Evolutionary conservation across 768 basidiomycete genomes (phyloP), one percentile per base, ranked within the genome.

Genomic region (Podaxis sp.): DNA sequence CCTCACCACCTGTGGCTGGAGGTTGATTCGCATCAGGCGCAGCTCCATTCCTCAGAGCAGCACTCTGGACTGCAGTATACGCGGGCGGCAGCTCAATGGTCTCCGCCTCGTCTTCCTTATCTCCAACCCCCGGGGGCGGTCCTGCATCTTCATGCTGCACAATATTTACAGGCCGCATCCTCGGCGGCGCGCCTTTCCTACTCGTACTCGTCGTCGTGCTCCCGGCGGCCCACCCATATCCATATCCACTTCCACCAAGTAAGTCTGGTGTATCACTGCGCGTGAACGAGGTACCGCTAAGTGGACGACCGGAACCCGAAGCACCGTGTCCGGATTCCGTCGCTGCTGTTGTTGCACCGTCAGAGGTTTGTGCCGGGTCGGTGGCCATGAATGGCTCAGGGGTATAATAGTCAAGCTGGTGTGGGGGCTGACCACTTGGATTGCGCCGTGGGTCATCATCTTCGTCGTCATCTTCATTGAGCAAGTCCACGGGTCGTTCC

Each of bases 121-220:
- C 73, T 59, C 66, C 64, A 15, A 61, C 46, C 3, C 70, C 63
- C 39, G 72, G 73, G 61, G 80, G 82, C 4, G 86, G 82, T 1
- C 92, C 92, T 0, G 89, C 92, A 70, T 94, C 92, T 66, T 93
- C 90, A 68, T 94, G 92, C 74, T 93, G 92, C 51, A 93, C 82
- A 68, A 92, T 84, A 69, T 93, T 93, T 38, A 94, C 85, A 0
- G 90, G 81, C 52, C 91, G 78, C 76, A 92, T 76, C 42, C 87
- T 78, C 58, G 81, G 73, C 44, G 77, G 73, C 8, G 78, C 77
- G 58, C 83, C 83, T 66, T 86, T 86, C 68, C 81, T 75, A 13
- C 75, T 69, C n/a, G 66, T 69, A 19, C 66, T 74, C 40, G 71
- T 64, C 54, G 75, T 66, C 15, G 74, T 69, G 11, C 70, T 72